Evolutionary conservation across 2,329 filamentous ascomycete species (phyloP), one percentile per base, ranked within the genome.

Genomic region (Colletotrichum endophyticum): DNA sequence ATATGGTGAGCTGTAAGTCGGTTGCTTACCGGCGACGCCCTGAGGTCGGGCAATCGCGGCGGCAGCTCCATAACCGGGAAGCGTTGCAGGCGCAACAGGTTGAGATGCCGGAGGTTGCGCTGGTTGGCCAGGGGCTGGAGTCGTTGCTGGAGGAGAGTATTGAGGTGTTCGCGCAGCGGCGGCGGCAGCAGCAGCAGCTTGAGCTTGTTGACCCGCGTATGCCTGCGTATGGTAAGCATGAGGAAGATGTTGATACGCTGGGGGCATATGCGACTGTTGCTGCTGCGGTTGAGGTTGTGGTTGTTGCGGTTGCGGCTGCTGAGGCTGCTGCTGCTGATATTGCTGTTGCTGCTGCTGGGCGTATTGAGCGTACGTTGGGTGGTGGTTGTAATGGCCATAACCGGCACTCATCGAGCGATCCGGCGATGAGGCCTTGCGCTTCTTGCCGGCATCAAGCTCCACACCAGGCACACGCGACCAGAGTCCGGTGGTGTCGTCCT

Each of bases 401-500:
- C 83, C 85, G 3, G 82, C 82, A n/a, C 84, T 81, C 30, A 86
- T 78, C 8, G 82, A 80, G n/a, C 88, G 87, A 78, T 91, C 90
- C 8, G 89, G 89, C 15, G 90, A 90, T 4, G 84, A 84, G 6
- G 88, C 86, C 80, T 91, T 91, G 78, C 90, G 89, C 82, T 92
- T 92, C 85, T 92, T 92, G 59, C 90, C 91, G 13, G 90, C 90
- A 73, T 92, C 91, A 25, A 92, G 85, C 78, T 91, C 89, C 30
- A 92, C 87, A 3, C 90, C 90, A 3, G 88, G 89, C 27, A 92
- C 89, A 44, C 91, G 89, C 75, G 86, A 88, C 91, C 91, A 92
- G 25, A 91, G 84, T 59, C 89, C 88, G 2, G 88, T 90, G 32
- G 87, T 86, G 49, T 91, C 89, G 76, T 90, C 88, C 81, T 92